Evolutionary conservation across 805 yeast species (phyloP), one percentile per base, ranked within the genome.

Genomic region (Maudiozyma serrabonitensis): DNA sequence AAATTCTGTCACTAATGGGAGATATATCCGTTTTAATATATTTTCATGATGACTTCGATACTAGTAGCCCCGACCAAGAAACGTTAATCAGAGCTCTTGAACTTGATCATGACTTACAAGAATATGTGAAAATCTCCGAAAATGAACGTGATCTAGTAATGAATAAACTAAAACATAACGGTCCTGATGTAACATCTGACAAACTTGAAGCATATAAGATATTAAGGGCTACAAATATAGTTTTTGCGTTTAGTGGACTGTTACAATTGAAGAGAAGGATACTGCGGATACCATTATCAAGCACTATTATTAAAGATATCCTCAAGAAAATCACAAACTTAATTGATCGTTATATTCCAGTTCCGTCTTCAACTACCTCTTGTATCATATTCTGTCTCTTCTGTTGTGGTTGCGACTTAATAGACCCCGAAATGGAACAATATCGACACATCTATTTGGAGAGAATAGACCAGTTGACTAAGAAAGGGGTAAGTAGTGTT

Each of bases 191-290:
- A 58, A 47, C 56, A 45, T 41, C 35, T 16, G 52, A 56, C 40
- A 44, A 41, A 16, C 48, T 50, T 16, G 46, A 50, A 18, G 56
- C 56, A 23, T 62, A 68, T 41, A 55, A 58, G 16, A 54, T 61
- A 3, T 54, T 74, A 21, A 58, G 73, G 43, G 75, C 77, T 16
- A 76, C 83, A 12, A 81, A 81, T 56, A 69, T 70, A 51, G 62
- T 78, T 2, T 80, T 76, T 59, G 74, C 72, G 42, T 64, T 74
- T 37, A 70, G 78, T 65, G 86, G 84, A 1, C 60, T 78, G 12
- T 64, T 81, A 15, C 81, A 78, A 52, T 60, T 82, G 18, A 80
- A 79, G 56, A 62, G 86, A 52, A 67, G 87, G 41, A 80, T 80
- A 0, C 60, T 82, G n/a, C 60, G 65, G 39, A 58, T 81, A 4